phyloP scores from a whole-genome alignment of 2,329 filamentous ascomycete genomes.

The Penicillium verrucosum region DNA sequence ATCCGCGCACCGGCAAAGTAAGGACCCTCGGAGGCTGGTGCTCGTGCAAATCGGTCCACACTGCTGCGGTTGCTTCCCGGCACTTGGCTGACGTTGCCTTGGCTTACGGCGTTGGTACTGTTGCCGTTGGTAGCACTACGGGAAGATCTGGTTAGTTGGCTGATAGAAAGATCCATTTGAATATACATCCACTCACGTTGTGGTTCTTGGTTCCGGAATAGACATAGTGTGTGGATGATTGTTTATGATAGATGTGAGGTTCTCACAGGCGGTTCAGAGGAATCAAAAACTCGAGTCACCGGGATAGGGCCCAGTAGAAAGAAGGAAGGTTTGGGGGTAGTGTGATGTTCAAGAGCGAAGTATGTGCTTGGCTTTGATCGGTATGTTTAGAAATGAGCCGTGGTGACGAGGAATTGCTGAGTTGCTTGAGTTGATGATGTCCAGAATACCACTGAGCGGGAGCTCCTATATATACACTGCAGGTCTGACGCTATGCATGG shows the following conservation, averaged over 20 bases:
- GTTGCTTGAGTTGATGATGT: not conserved
- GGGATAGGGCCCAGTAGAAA: not conserved
- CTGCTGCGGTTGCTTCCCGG: conserved; percentile 22
- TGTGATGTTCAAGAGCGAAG: not conserved
- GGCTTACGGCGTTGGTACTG: conserved; percentile 20
- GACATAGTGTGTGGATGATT: conserved; percentile 13
- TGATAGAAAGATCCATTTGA: not conserved
- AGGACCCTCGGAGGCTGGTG: conserved; percentile 29
- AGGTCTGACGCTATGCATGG: conserved; percentile 13
- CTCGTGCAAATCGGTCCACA: conserved; percentile 28
- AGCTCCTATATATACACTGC: conserved; percentile 19
- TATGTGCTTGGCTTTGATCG: not conserved
- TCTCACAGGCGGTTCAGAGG: not conserved
- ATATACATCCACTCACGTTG: conserved; percentile 6
- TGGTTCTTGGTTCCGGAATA: conserved; percentile 12
- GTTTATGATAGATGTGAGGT: not conserved
- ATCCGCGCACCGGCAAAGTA: conserved; percentile 35
- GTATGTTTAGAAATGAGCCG: not conserved
- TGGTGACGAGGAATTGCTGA: not conserved
- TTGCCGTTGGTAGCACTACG: conserved; percentile 21
- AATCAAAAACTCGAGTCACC: not conserved
- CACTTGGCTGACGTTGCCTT: conserved; percentile 28
- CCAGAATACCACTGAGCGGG: conserved; percentile 1
- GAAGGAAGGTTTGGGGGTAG: not conserved
- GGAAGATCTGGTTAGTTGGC: conserved; percentile 3